Evolutionary conservation across 1,139 yeast species (phyloP), one percentile per base, ranked within the genome.

Genomic region (Blastobotrys elegans): DNA sequence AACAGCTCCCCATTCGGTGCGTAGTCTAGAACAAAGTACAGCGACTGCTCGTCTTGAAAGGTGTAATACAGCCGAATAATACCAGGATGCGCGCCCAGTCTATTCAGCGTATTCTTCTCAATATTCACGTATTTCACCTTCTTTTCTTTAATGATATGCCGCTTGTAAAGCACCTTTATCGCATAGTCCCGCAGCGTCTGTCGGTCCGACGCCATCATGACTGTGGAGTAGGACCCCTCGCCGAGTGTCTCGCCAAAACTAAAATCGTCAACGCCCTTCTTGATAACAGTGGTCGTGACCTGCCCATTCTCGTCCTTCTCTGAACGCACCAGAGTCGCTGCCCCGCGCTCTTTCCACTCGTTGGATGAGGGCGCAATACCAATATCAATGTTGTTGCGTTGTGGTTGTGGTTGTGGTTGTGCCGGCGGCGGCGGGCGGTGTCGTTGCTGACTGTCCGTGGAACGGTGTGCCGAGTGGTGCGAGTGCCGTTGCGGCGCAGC

Each of bases 181-280:
- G 99, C 99, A 63, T 85, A 92, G 49, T 83, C 80, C 49, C 77
- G 76, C 44, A 75, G 68, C n/a, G 85, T 81, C 51, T 80, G 81
- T 40, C 81, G 74, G 56, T 92, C 96, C 1, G 85, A 75, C 0
- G 95, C 98, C 46, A 85, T 80, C 44, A 84, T 85, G 4, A 92
- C 97, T 5, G 96, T 89, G 3, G 97, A 90, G 62, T 92, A 94
- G 1, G 97, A 88, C 1, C 99, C 99, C 63, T 89, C 96, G 8
- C 99, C 99, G 37, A 94, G 75, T 49, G 83, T 80, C 47, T 84
- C 81, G 31, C 95, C 92, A 61, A 92, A 89, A 54, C 81, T 80
- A 67, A 90, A 94, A 67, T 92, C 98, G 54, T 77, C 76, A 1
- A 90, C 96, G 16, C 74, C 74, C 54, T 72, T 72, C 46, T 68